A percentile compares a stretch with the other conserved stretches of the same genome.
phyloP scores from a whole-genome alignment of 2,329 filamentous ascomycete genomes.

The Fusarium udum region DNA sequence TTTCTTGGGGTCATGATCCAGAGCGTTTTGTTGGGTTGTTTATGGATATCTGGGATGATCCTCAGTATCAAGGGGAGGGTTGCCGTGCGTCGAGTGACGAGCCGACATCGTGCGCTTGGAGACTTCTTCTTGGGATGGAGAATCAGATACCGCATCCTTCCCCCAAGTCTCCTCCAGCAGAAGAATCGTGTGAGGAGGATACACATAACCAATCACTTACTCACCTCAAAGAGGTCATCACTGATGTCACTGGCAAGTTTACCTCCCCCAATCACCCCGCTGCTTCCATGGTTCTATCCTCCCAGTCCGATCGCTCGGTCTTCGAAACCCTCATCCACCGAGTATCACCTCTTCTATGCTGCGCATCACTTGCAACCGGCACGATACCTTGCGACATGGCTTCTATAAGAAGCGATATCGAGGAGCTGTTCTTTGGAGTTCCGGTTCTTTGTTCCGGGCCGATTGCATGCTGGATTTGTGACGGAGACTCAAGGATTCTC shows the following conservation, averaged over 20 bases:
- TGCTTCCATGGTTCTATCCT: background rate
- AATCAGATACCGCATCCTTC: background rate
- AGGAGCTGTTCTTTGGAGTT: background rate
- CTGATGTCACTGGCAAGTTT: background rate
- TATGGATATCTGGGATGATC: background rate
- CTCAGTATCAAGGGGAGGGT: accelerated
- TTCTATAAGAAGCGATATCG: background rate
- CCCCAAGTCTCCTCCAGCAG: background rate
- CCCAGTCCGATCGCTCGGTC: background rate
- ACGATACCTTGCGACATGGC: accelerated
- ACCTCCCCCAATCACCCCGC: background rate
- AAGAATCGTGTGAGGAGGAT: background rate
- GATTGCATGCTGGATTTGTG: accelerated
- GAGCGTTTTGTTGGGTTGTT: background rate
- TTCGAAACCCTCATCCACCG: background rate
- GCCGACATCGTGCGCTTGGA: background rate
- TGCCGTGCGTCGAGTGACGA: accelerated
- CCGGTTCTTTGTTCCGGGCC: background rate
- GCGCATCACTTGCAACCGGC: background rate
- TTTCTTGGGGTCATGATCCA: background rate
- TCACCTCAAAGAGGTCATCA: background rate
- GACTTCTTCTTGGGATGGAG: background rate
- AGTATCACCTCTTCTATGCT: background rate
- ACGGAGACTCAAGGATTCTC: background rate
- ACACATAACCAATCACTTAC: background rate